Percentiles rank a stretch among this genome's conserved stretches.
Evolutionary conservation across 2,329 filamentous ascomycete genomes (phyloP).

Genomic region (Aspergillus jensenii): DNA sequence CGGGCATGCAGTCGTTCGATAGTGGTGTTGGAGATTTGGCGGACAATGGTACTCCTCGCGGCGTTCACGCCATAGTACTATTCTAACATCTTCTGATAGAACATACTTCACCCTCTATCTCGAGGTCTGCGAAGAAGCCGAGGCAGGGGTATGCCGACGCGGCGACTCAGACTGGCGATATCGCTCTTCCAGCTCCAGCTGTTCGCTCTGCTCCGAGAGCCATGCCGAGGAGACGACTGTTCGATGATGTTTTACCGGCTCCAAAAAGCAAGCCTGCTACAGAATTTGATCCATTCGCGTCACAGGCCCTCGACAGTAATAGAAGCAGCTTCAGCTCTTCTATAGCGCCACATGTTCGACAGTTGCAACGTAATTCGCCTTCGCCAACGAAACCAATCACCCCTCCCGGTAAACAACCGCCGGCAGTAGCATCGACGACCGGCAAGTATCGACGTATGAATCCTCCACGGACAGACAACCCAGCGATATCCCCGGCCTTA

Average conservation of each 20-base stretch:
- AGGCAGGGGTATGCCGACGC: background rate
- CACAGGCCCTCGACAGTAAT: background rate
- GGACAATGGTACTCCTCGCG: background rate
- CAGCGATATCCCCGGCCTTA: background rate
- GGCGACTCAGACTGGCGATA: background rate
- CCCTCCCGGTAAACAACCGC: background rate
- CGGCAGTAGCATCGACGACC: background rate
- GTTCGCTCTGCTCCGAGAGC: background rate
- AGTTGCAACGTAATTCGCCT: background rate
- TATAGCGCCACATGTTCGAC: background rate
- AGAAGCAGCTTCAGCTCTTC: background rate
- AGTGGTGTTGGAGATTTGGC: background rate
- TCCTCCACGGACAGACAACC: background rate
- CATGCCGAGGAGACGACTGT: background rate
- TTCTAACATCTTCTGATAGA: background rate
- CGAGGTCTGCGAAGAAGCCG: background rate
- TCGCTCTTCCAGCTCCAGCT: background rate
- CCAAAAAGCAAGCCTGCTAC: background rate
- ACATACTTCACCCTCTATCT: background rate
- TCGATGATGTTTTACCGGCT: background rate
- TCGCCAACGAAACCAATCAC: background rate
- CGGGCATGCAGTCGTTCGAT: conserved; percentile 2
- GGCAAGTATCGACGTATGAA: background rate
- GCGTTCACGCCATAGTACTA: background rate
- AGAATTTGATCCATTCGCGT: background rate